Evolutionary conservation across 2,329 filamentous ascomycete genomes (phyloP).

Genomic region (Alternaria brassicicola): DNA sequence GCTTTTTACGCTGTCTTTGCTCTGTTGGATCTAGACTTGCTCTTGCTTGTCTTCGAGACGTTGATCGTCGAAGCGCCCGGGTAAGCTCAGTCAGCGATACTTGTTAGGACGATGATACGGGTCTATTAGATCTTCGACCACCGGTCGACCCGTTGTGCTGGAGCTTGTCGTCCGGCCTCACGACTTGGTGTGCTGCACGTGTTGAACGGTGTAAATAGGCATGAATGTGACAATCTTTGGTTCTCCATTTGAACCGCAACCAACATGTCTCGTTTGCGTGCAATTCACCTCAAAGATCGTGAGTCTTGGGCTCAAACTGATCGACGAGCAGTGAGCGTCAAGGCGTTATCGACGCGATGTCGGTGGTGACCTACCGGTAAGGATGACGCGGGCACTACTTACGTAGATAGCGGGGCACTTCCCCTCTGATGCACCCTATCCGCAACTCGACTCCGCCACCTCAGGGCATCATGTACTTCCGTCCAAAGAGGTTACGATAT

Average conservation of each 20-base stretch:
- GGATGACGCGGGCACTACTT: neutral
- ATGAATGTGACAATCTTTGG: no score
- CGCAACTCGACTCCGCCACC: neutral
- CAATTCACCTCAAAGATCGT: no score
- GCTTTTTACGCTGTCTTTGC: no score
- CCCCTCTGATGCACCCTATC: neutral
- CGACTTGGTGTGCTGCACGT: neutral
- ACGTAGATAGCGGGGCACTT: neutral
- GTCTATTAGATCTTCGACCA: neutral
- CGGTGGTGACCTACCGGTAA: no score
- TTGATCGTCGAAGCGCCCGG: neutral
- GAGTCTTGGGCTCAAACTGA: no score
- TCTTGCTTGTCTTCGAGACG: no score
- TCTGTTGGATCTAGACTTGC: no score
- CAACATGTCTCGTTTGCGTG: no score
- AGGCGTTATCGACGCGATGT: no score
- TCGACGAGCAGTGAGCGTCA: no score
- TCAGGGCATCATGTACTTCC: neutral
- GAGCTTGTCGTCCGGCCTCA: neutral
- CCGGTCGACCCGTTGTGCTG: neutral
- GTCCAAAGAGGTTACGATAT: neutral
- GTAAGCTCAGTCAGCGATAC: neutral
- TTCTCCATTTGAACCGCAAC: no score
- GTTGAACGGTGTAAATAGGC: no score
- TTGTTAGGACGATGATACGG: neutral